These are phyloP conservation scores for Epichloe typhina DNA, from an alignment of 2,329 filamentous ascomycete species.

Conservation along the genomic window DNA sequence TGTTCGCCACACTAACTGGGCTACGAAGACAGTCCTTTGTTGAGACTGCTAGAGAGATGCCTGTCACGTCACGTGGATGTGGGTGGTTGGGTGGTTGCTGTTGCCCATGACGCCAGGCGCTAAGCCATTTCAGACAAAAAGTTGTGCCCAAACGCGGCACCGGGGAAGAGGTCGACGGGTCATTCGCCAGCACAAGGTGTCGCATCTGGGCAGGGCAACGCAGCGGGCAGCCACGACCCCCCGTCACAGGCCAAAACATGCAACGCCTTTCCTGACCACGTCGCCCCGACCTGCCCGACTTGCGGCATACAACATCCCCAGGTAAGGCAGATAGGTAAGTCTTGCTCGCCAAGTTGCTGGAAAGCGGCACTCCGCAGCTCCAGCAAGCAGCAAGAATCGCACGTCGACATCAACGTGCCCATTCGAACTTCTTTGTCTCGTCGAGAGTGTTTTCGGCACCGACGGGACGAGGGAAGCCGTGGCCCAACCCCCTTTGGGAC, in stretches of 20 bases:
- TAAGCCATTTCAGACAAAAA: constrained; percentile 10
- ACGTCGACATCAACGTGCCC: background rate
- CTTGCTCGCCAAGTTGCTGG: constrained; percentile 4
- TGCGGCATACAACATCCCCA: constrained; percentile 4
- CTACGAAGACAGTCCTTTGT: background rate
- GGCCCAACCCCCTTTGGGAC: background rate
- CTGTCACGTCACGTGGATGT: background rate
- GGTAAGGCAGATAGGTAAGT: constrained; percentile 10
- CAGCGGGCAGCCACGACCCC: constrained; percentile 2
- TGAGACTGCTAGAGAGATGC: background rate
- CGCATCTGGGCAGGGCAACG: constrained; percentile 5
- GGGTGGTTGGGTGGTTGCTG: background rate
- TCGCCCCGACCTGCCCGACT: constrained; percentile 1
- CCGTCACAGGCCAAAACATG: constrained; percentile 17
- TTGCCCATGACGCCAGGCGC: constrained; percentile 8
- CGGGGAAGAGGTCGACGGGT: background rate
- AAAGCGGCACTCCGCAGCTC: constrained; percentile 2
- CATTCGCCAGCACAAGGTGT: background rate
- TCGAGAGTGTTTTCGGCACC: background rate
- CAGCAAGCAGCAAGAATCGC: constrained; percentile 1
- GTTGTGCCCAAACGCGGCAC: background rate
- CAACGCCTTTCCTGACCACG: constrained; percentile 5
- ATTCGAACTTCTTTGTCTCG: background rate
- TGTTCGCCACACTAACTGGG: background rate
- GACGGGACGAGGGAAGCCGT: background rate